Evolutionary conservation across 2,329 filamentous ascomycete species (phyloP), one percentile per base, ranked within the genome.

Genomic region (Teratosphaeriaceae sp.): DNA sequence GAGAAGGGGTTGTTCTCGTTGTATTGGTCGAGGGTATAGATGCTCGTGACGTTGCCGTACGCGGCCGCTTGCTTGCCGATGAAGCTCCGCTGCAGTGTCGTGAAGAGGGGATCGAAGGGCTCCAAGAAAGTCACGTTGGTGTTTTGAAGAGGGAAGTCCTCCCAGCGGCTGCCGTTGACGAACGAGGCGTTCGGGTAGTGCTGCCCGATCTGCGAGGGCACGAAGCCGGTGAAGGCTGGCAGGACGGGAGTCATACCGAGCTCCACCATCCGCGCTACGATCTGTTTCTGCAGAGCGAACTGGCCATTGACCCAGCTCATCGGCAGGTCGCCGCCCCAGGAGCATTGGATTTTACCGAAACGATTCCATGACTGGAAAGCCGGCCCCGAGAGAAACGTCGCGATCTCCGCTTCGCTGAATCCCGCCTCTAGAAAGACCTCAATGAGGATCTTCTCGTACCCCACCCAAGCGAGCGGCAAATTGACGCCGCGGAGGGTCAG

Each of bases 331-430:
- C 65, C 68, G 24, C 64, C 65, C 73, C 72, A 75, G 1, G 69
- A 71, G 6, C 69, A 66, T 48, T 74, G 71, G 16, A 73, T 74
- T 48, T 76, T 76, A 8, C 72, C 73, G 43, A 76, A 71, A n/a
- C 70, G 67, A 48, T 75, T 75, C 72, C 72, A 76, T 11, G 72
- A 61, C 44, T 72, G 70, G 43, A 75, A 75, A 0, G 72, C 71
- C 1, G 73, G 72, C 0, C 72, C 72, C 38, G 66, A 72, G 40
- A 76, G 60, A 53, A 72, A 76, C 1, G 63, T 55, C 1, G 60
- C 39, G 36, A 75, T 72, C 20, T 75, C 70, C 3, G 57, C 51
- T 27, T 71, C 58, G 0, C 61, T 65, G 27, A 76, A 61, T 6
- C 70, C 68, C 15, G 70, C 57, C 2, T 71, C 70, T 9, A 56